phyloP scores from a whole-genome alignment of 2,329 filamentous ascomycete species.

The Biscogniauxia marginata region DNA sequence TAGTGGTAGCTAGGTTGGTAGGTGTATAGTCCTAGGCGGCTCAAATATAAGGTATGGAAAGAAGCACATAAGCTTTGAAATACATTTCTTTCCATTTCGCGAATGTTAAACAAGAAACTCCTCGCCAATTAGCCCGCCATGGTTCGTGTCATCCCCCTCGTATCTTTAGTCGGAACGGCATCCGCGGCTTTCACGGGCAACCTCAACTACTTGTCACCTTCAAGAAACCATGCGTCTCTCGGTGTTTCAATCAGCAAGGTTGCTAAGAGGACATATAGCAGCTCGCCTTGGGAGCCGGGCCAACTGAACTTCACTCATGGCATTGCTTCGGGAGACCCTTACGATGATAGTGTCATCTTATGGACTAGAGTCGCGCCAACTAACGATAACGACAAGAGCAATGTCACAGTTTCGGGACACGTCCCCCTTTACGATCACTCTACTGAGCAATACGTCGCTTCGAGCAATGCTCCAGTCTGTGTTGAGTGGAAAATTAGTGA shows the following conservation, averaged over 20 bases:
- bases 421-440: constrained; percentile 43
- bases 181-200: constrained; percentile 39
- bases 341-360: constrained; percentile 54
- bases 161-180: constrained; percentile 14
- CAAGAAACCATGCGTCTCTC: constrained; percentile 56
- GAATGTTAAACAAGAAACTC: constrained; percentile 9
- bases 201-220: constrained; percentile 61
- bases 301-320: constrained; percentile 61
- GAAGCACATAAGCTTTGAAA: not conserved
- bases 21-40: not conserved
- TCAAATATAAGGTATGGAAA: not conserved
- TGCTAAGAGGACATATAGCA: constrained; percentile 50
- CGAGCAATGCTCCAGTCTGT: constrained; percentile 62
- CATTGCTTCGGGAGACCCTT: constrained; percentile 47
- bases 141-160: constrained; percentile 12
- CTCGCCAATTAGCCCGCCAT: constrained; percentile 8
- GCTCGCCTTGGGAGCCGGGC: constrained; percentile 42
- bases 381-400: constrained; percentile 45
- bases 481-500: constrained; percentile 62
- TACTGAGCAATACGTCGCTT: constrained; percentile 42
- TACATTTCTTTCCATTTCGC: not conserved
- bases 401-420: constrained; percentile 39
- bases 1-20: not conserved
- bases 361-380: constrained; percentile 44
- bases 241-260: constrained; percentile 59